Percentiles rank a stretch among this genome's conserved stretches.
Evolutionary conservation across 2,329 filamentous ascomycete genomes (phyloP).

Genomic region (Piedraia hortae): DNA sequence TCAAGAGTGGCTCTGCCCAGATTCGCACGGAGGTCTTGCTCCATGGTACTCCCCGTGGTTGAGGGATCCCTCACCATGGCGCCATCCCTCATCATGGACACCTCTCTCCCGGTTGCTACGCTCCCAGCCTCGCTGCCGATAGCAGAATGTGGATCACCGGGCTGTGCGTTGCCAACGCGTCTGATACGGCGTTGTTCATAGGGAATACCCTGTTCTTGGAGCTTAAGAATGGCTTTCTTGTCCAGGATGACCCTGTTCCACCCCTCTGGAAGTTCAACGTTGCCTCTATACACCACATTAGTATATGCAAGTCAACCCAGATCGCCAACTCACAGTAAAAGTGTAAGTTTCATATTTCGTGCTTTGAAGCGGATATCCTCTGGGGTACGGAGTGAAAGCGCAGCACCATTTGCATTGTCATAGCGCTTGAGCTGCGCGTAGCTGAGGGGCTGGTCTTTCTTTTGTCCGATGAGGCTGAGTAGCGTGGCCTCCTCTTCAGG

Average conservation of each 20-base stretch:
- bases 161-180: slow-evolving; percentile 2
- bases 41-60: too few species aligned
- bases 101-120: not conserved
- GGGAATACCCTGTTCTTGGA: slow-evolving; percentile 8
- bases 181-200: slow-evolving; percentile 6
- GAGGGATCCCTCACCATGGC: too few species aligned
- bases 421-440: slow-evolving; percentile 21
- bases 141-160: too few species aligned
- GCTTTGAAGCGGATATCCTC: slow-evolving; percentile 21
- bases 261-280: slow-evolving; percentile 15
- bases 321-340: slow-evolving; percentile 15
- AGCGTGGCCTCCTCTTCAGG: slow-evolving; percentile 16
- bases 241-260: slow-evolving; percentile 18
- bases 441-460: slow-evolving; percentile 14
- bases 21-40: not conserved
- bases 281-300: slow-evolving; percentile 4
- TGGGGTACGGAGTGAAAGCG: slow-evolving; percentile 18
- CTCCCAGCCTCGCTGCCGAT: too few species aligned
- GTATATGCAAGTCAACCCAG: slow-evolving; percentile 1
- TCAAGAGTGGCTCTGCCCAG: not conserved
- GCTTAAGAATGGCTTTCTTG: slow-evolving; percentile 14
- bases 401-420: slow-evolving; percentile 6
- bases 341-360: slow-evolving; percentile 23
- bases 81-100: not conserved
- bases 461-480: slow-evolving; percentile 20